These are phyloP conservation scores for Euptelea pleiosperma DNA, from an alignment of 164 flowering plant species.

Conservation along the genomic window DNA sequence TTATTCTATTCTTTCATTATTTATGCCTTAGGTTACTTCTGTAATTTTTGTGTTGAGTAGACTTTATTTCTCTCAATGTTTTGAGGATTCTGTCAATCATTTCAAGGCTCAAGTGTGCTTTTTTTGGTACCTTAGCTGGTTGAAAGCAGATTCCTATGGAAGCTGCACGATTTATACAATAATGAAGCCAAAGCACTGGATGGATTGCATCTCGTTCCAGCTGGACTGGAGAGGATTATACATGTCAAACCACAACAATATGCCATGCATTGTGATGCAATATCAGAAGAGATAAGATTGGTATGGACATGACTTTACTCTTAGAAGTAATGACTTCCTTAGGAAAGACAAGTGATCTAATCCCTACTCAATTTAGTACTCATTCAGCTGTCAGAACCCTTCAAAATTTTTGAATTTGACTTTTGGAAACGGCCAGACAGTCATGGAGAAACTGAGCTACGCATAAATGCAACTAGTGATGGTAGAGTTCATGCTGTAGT, in stretches of 20 bases:
- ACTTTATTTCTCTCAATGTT: neutral
- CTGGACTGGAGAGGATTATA: constrained; percentile 45
- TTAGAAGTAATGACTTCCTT: constrained; percentile 8
- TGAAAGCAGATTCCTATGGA: constrained; percentile 66
- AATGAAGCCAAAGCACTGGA: constrained; percentile 57
- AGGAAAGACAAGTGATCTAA: constrained; percentile 13
- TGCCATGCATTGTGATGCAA: constrained; percentile 84
- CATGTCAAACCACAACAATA: constrained; percentile 58
- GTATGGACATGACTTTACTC: constrained; percentile 34
- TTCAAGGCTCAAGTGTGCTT: constrained; percentile 3
- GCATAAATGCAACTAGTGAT: constrained; percentile 47
- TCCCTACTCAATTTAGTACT: constrained; percentile 33
- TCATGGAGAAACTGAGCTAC: constrained; percentile 51
- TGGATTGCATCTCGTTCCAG: constrained; percentile 59
- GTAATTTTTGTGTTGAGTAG: too few relatives aligned
- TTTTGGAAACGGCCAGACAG: constrained; percentile 95
- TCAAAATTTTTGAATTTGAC: constrained; percentile 91
- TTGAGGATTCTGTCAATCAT: neutral
- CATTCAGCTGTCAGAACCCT: constrained; percentile 93
- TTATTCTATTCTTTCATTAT: too few relatives aligned
- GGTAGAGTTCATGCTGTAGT: constrained; percentile 79
- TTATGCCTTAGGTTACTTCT: too few relatives aligned
- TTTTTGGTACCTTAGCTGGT: constrained; percentile 51
- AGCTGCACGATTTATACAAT: constrained; percentile 64
- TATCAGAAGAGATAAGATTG: constrained; percentile 61